Evolutionary conservation across 345 rosid genomes (phyloP).

Genomic region (Murraya koenigii): DNA sequence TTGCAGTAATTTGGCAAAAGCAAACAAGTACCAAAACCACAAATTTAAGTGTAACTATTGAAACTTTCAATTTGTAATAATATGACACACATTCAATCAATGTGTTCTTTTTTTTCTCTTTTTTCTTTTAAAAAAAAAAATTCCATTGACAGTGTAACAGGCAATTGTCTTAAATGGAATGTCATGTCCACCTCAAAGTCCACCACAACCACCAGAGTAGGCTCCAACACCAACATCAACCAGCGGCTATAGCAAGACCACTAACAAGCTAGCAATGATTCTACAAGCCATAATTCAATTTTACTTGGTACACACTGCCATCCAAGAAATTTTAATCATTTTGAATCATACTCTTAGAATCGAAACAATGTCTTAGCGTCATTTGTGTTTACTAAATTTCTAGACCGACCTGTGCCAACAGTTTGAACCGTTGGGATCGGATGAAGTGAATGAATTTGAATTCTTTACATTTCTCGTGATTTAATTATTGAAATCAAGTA

Average conservation of each 20-base stretch:
- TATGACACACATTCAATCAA: neutral
- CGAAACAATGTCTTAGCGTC: neutral
- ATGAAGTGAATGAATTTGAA: neutral
- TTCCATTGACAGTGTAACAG: neutral
- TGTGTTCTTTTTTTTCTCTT: neutral
- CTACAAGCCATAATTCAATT: neutral
- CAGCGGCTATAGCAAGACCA: neutral
- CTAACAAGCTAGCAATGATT: neutral
- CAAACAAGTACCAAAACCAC: no score
- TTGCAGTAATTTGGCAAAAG: no score
- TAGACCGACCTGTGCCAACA: no score
- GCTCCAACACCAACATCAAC: neutral
- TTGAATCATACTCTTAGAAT: neutral
- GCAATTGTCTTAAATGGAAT: slow-evolving; percentile 2
- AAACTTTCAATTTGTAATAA: no score
- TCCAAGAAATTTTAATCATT: no score
- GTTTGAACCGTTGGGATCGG: no score
- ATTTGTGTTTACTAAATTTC: no score
- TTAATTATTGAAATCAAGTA: neutral
- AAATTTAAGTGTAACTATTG: no score
- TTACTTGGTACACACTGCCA: neutral
- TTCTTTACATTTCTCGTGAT: neutral
- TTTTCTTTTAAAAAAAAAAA: no score
- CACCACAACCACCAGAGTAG: neutral
- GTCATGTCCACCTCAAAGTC: neutral